Conservation (phyloP, 805 yeast genomes). For the Cyberlindnera mycetangii region DNA sequence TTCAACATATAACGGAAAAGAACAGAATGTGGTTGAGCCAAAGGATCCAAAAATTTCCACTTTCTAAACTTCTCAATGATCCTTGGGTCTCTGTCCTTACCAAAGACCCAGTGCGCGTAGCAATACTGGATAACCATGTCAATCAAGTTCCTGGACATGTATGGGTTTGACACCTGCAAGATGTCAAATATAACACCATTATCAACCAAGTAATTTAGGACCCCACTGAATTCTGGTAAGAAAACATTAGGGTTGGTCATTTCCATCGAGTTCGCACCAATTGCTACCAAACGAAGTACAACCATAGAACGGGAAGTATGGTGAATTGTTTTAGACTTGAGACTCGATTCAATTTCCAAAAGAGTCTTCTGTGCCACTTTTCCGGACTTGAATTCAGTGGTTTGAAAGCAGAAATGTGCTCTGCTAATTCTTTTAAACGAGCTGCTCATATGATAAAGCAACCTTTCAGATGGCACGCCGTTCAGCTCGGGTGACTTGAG, state of each 20-base stretch:
- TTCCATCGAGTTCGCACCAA: constrained; percentile 31
- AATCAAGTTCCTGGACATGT: constrained; percentile 32
- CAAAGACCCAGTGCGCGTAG: constrained; percentile 43
- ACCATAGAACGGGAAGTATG: constrained; percentile 28
- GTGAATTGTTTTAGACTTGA: neutral
- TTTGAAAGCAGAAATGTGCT: constrained; percentile 11
- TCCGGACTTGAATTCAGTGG: constrained; percentile 23
- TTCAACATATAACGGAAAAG: constrained; percentile 36
- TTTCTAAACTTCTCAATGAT: constrained; percentile 26
- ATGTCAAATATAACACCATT: constrained; percentile 35
- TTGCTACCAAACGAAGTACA: constrained; percentile 32
- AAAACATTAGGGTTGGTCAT: constrained; percentile 37
- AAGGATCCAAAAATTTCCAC: constrained; percentile 36
- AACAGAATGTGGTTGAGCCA: constrained; percentile 30
- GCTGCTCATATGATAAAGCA: neutral
- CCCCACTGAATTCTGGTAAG: constrained; percentile 35
- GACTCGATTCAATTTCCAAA: constrained; percentile 19
- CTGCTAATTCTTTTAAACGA: constrained; percentile 4
- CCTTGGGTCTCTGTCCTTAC: constrained; percentile 15
- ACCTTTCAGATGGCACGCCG: constrained; percentile 14
- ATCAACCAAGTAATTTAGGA: constrained; percentile 41
- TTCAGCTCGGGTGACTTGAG: constrained; percentile 20
- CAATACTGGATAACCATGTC: constrained; percentile 44
- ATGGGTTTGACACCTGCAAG: constrained; percentile 22
- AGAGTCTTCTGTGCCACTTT: constrained; percentile 29